Conservation (phyloP, 2,329 filamentous ascomycete species). For the Sporothrix phasma region DNA sequence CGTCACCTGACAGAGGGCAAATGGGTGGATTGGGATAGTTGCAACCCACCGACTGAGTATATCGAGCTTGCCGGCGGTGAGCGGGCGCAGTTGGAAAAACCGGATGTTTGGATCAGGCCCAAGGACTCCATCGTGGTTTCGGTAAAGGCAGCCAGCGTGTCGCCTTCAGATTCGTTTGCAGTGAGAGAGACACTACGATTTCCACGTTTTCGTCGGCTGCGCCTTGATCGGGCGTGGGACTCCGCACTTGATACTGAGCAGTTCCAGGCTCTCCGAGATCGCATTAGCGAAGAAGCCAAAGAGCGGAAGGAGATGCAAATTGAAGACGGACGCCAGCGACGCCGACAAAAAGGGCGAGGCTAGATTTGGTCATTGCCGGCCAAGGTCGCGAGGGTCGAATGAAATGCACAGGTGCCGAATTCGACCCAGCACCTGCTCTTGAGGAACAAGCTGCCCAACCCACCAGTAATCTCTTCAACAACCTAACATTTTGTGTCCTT, state of each 20-base stretch:
- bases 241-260: conserved; percentile 67
- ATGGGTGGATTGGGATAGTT: conserved; percentile 77
- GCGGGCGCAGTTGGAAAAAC: conserved; percentile 59
- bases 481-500: conserved; percentile 72
- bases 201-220: conserved; percentile 73
- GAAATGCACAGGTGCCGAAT: conserved; percentile 30
- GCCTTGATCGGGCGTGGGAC: conserved; percentile 77
- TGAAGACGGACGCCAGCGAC: conserved; percentile 51
- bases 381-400: conserved; percentile 36
- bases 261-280: conserved; percentile 60
- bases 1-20: conserved; percentile 80
- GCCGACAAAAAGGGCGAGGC: conserved; percentile 53
- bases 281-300: conserved; percentile 58
- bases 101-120: conserved; percentile 89
- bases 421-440: neutral
- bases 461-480: conserved; percentile 63
- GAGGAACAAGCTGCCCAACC: conserved; percentile 23
- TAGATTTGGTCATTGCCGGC: conserved; percentile 62
- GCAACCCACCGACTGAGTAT: conserved; percentile 63
- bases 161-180: conserved; percentile 66
- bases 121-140: conserved; percentile 78
- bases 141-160: conserved; percentile 77
- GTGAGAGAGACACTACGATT: conserved; percentile 74
- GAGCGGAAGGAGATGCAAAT: conserved; percentile 68
- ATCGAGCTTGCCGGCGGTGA: conserved; percentile 76